These are phyloP conservation scores for Starmerella gropengiesseri DNA, from an alignment of 805 yeast genomes.

Conservation along the genomic window DNA sequence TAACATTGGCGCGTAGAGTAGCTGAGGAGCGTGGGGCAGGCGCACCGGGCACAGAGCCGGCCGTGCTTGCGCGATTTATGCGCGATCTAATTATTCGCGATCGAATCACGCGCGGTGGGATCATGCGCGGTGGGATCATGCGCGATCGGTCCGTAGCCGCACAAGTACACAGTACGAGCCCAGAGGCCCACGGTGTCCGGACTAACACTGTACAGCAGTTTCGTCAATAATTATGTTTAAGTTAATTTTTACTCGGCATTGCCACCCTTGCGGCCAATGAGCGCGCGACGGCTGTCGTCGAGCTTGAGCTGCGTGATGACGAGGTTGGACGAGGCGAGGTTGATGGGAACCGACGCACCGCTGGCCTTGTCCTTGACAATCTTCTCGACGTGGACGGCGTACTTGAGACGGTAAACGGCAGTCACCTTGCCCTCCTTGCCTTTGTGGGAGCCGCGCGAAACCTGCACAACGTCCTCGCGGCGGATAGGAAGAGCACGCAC, in stretches of 20 bases:
- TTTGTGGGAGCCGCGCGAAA: constrained; percentile 98
- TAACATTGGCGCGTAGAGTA: no score
- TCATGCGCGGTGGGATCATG: no score
- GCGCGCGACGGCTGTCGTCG: constrained; percentile 98
- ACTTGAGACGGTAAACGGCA: constrained; percentile 98
- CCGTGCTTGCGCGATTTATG: no score
- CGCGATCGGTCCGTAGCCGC: no score
- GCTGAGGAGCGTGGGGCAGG: no score
- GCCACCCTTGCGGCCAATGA: constrained; percentile 97
- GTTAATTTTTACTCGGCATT: constrained; percentile 50
- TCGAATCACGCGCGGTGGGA: no score
- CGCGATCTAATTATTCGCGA: no score
- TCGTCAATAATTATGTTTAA: constrained; percentile 8
- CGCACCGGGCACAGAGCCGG: no score
- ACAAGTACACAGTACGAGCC: no score
- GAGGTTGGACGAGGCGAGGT: constrained; percentile 97
- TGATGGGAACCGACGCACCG: constrained; percentile 95
- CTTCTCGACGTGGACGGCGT: constrained; percentile 92
- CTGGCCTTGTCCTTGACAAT: constrained; percentile 93
- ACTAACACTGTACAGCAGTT: constrained; percentile 6
- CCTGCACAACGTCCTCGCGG: constrained; percentile 90
- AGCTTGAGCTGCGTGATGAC: constrained; percentile 97
- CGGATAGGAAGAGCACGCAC: constrained; percentile 93
- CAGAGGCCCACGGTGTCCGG: no score
- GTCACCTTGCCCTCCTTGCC: constrained; percentile 98